Evolutionary conservation across 1,284 basidiomycete genomes (phyloP).

Genomic region (Moniliophthora roreri): DNA sequence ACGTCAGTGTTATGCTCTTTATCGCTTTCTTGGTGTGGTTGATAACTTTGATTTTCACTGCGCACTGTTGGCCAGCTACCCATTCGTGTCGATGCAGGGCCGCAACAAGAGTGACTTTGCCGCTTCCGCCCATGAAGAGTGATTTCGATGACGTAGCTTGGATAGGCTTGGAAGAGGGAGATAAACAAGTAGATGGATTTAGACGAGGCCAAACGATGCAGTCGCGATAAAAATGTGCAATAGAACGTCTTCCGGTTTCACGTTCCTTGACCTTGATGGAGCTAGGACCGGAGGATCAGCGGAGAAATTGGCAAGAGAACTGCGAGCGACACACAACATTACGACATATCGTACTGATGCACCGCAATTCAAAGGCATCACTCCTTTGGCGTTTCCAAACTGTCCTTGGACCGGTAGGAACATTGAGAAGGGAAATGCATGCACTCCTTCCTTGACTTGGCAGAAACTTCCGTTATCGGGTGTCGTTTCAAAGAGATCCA

Average conservation of each 20-base stretch:
- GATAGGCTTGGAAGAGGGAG: constrained; percentile 62
- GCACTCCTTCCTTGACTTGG: constrained; percentile 65
- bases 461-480: constrained; percentile 76
- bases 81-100: constrained; percentile 77
- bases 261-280: constrained; percentile 83
- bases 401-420: constrained; percentile 66
- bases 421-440: constrained; percentile 80
- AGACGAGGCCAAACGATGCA: constrained; percentile 84
- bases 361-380: constrained; percentile 53
- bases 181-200: constrained; percentile 64
- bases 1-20: constrained; percentile 65
- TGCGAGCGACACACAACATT: constrained; percentile 59
- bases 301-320: constrained; percentile 5
- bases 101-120: constrained; percentile 74
- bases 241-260: constrained; percentile 61
- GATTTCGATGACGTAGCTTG: constrained; percentile 58
- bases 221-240: constrained; percentile 91
- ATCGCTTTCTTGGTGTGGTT: constrained; percentile 79
- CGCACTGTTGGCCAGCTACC: constrained; percentile 85
- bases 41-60: constrained; percentile 66
- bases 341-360: constrained; percentile 82
- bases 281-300: constrained; percentile 29
- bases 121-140: constrained; percentile 63
- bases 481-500: constrained; percentile 48
- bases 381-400: constrained; percentile 69